Conservation (phyloP, 2,329 filamentous ascomycete genomes). For the Colletotrichum melonis region DNA sequence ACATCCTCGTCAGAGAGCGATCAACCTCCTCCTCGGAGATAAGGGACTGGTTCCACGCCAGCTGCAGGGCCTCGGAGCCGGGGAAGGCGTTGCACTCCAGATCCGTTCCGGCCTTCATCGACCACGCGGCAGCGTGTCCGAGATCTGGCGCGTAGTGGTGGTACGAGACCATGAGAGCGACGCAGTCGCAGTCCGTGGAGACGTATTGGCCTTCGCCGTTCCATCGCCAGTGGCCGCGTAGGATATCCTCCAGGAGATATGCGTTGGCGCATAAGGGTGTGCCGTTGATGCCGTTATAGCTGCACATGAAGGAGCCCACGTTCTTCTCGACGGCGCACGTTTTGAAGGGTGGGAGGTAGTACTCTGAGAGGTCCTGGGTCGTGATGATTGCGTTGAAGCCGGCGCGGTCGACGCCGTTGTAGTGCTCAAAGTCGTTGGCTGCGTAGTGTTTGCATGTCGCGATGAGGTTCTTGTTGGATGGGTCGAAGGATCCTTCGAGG, state of each 20-base stretch:
- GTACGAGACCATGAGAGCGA: constrained; percentile 28
- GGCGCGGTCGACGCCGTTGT: constrained; percentile 55
- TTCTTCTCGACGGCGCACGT: constrained; percentile 69
- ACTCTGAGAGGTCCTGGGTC: constrained; percentile 73
- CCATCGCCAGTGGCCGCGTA: constrained; percentile 75
- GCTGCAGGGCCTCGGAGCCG: constrained; percentile 26
- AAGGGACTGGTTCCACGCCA: constrained; percentile 46
- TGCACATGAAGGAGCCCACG: constrained; percentile 70
- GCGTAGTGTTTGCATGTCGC: constrained; percentile 71
- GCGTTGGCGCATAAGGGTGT: constrained; percentile 72
- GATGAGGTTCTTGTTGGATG: constrained; percentile 53
- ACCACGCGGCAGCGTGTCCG: constrained; percentile 47
- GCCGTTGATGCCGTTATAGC: constrained; percentile 74
- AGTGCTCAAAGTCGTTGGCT: constrained; percentile 66
- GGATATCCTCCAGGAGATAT: constrained; percentile 71
- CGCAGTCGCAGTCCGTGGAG: constrained; percentile 70
- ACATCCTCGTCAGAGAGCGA: constrained; percentile 61
- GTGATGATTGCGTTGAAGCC: constrained; percentile 67
- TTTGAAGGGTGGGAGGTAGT: constrained; percentile 75
- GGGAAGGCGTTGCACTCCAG: constrained; percentile 42
- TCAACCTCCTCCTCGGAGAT: constrained; percentile 49
- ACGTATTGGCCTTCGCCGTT: constrained; percentile 70
- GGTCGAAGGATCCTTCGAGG: constrained; percentile 53
- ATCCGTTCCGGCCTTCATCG: constrained; percentile 50
- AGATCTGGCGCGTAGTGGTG: constrained; percentile 33